Base-by-base conservation (phyloP, 2,329 filamentous ascomycete genomes). In the Colletotrichum spinosum region DNA sequence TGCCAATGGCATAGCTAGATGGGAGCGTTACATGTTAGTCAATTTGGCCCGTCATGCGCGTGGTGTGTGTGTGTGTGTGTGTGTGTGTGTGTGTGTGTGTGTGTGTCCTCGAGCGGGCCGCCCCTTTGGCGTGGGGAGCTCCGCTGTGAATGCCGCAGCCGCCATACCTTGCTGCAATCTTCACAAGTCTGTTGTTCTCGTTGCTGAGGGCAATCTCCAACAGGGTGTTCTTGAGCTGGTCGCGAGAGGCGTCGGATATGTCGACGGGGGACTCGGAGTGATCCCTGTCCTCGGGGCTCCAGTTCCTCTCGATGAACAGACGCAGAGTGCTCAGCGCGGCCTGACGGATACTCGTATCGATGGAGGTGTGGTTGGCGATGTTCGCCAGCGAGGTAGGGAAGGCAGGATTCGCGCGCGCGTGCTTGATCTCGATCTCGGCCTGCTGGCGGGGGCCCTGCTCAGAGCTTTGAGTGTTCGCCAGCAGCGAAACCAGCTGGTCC, bases 401-500 rank as follows among this genome's bases (percentile, higher is more conserved):
- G 68, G 89, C 89, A 63, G 87, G 84, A 75, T 88, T 88, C 67
- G 84, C 78, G 75, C 91, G 90, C 69, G 92, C 88, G 69, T 87
- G 88, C 76, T 89, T 88, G 55, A 97, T 87, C 73, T 93, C 92
- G 74, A 90, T 84, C 81, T 99, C 96, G 72, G 96, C 96, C 76
- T 92, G 89, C 77, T 92, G 94, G 78, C 95, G 91, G 62, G 91
- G 90, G 60, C 82, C 89, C 77, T 95, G 90, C 65, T 90, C 88
- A 67, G 92, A 74, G 69, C 90, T 90, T 81, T 97, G 93, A 54
- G 94, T 97, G 79, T 94, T 93, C 73, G 91, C 88, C 69, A 99
- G 90, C 77, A 98, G 87, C 79, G 90, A 90, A 72, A 96, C 90
- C 78, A 99, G 88, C 84, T 97, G 90, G 81, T 97, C 91, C 86